Base-by-base conservation (phyloP, 2,329 filamentous ascomycete species). In the Colletotrichum tanaceti region DNA sequence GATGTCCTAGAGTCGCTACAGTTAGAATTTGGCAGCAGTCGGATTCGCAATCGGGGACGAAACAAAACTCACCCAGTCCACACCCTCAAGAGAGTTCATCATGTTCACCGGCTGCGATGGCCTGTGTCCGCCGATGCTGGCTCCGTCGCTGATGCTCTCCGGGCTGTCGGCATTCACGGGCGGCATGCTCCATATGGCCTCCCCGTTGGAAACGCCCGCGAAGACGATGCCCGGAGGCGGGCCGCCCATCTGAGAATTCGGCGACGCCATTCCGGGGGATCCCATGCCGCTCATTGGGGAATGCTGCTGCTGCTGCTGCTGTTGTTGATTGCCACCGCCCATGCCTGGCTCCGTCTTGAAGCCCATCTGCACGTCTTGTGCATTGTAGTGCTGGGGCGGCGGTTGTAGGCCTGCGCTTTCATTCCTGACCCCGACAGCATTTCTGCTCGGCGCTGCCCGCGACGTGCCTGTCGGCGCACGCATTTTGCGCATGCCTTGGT, bases 31-130 rank as follows among this genome's bases (percentile, higher is more conserved):
- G 41, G 65, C 47, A 64, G 62, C 47, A 64, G 62, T 43, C 35
- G 39, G 68, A 39, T 50, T 43, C 14, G 60, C 18, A 44, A 43
- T 32, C 49, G 41, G 28, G 14, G 9, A 11, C 49, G 22, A 58
- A 22, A 32, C 13, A 46, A 24, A 24, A 82, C 87, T 80, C 78
- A 90, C 89, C 89, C 89, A 91, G 72, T 92, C 89, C 71, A 91
- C 87, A 64, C 87, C 86, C 47, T 88, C 78, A 77, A 84, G 63
- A 41, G 67, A 39, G 16, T 70, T 65, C 47, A 57, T 32, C 58
- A 52, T 59, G 54, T 70, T 71, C 39, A 71, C 47, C 55, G 64
- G 46, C 32, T 65, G 65, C 39, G 70, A 46, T 28, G 64, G 63
- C 32, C 70, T 70, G 22, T 57, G 63, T 20, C 70, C 64, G 49